Evolutionary conservation across 2,329 filamentous ascomycete species (phyloP), one percentile per base, ranked within the genome.

Genomic region (Alternaria brassicae): DNA sequence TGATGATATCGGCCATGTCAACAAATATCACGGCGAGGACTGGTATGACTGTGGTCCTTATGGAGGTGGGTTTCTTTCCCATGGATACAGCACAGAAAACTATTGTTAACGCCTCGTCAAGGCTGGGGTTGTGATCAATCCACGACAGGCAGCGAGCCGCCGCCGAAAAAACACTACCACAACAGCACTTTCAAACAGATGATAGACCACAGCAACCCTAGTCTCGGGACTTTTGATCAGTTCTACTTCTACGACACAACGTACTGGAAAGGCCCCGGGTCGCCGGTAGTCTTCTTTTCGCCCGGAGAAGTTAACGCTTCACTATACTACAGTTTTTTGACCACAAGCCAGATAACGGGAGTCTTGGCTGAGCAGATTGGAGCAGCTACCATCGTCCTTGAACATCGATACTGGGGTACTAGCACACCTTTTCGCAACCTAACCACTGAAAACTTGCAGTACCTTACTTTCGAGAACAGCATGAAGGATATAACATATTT

Each of bases 401-500:
- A 49, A 36, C 28, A 49, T 12, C 45, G 45, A 15, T 49, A 49
- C 30, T 49, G 30, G 17, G 30, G 45, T 21, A 17, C 21, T 32
- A 23, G 28, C 21, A 23, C 45, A 25, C 45, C 45, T 19, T 36
- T 34, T 17, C 13, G 12, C 17, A 36, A 25, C 17, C 19, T 49
- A 17, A 49, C 28, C 30, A 49, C 28, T 34, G 45, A 32, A 13
- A 36, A 49, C 19, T 7, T 49, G 17, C 15, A 49, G 28, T 49
- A 49, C 45, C 45, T 49, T 32, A 49, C 45, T 21, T 32, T 49
- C 19, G 45, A 49, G 21, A 32, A 49, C 28, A 36, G 28, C 45
- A 49, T 36, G 45, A 34, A 45, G 42, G 42, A 45, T 30, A 19
- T 45, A 45, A 30, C 25, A 15, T 13, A 45, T 30, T 45, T 45